Evolutionary conservation across 2,329 filamentous ascomycete genomes (phyloP).

Genomic region (Colletotrichum lini): DNA sequence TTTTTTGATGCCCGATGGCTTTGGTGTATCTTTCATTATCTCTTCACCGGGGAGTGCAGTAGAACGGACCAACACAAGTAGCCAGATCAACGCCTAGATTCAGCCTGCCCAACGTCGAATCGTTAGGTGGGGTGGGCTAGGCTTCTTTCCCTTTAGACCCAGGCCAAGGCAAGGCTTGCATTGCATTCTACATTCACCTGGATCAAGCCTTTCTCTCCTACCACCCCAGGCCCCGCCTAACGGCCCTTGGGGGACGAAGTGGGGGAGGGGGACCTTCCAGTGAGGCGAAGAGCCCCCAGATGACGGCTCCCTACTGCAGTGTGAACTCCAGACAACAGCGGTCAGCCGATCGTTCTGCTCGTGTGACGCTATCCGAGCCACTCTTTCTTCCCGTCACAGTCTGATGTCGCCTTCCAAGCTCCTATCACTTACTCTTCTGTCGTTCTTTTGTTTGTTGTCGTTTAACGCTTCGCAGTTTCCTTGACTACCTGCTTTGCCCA

Average conservation of each 20-base stretch:
- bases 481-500: neutral
- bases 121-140: neutral
- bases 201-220: neutral
- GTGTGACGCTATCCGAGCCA: constrained; percentile 15
- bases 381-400: constrained; percentile 1
- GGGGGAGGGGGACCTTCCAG: neutral
- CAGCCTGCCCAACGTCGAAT: neutral
- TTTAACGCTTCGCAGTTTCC: neutral
- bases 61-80: no score
- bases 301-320: neutral
- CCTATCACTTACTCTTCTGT: neutral
- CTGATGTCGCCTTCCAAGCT: neutral
- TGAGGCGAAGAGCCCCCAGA: neutral
- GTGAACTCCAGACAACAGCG: neutral
- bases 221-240: neutral
- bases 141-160: neutral
- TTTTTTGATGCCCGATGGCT: no score
- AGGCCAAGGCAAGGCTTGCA: neutral
- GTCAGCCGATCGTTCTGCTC: constrained; percentile 19
- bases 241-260: neutral
- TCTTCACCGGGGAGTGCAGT: no score
- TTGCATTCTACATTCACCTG: neutral
- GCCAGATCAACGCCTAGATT: no score
- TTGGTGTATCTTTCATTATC: no score
- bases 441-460: neutral